Evolutionary conservation across 148 eudicot species (phyloP).

Genomic region (Selenicereus undatus): DNA sequence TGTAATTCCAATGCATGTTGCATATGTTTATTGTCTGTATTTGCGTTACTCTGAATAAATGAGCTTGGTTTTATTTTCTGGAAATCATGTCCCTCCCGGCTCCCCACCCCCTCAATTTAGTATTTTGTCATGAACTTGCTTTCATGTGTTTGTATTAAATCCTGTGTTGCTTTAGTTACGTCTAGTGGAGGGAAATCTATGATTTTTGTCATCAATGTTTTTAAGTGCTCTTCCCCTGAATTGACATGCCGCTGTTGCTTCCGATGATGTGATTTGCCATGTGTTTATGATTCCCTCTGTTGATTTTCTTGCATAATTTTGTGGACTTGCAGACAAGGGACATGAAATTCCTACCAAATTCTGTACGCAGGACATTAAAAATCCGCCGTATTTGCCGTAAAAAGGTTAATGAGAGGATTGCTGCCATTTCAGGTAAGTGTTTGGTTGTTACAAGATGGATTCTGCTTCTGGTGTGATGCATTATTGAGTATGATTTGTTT

Average conservation of each 20-base stretch:
- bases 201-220: background rate
- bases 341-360: slow-evolving; percentile 60
- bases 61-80: background rate
- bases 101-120: no score
- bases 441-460: background rate
- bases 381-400: slow-evolving; percentile 67
- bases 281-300: background rate
- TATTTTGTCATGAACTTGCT: no score
- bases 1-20: background rate
- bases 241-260: background rate
- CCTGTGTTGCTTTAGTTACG: background rate
- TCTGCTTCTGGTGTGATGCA: background rate
- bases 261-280: background rate
- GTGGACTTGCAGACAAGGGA: slow-evolving; percentile 55
- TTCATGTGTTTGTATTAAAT: background rate
- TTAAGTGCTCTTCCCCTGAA: background rate
- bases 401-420: slow-evolving; percentile 75
- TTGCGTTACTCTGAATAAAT: background rate
- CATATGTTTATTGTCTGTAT: background rate
- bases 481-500: background rate
- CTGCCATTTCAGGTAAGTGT: slow-evolving; percentile 60
- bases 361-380: slow-evolving; percentile 44
- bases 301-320: slow-evolving; percentile 4
- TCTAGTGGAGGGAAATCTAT: background rate
- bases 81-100: no score